Conservation (phyloP, 441 rosid species). For the Bruguiera hainesii region DNA sequence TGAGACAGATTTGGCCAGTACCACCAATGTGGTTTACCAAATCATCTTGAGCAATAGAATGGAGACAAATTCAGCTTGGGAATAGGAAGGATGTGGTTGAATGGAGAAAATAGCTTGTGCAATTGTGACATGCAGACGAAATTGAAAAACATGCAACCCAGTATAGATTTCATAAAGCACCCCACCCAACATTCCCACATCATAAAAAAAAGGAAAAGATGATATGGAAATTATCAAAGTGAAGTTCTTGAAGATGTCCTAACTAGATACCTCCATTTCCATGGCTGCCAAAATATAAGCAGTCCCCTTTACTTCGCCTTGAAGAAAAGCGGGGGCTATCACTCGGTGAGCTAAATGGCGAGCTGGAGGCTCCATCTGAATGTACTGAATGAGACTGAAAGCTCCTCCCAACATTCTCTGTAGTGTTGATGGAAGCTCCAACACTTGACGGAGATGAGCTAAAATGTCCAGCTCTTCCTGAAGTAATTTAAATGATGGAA, state of each 20-base stretch:
- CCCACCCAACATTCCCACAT: too few species aligned
- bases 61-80: too few species aligned
- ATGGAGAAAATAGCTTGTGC: too few species aligned
- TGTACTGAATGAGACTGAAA: constrained; percentile 44
- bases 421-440: constrained; percentile 41
- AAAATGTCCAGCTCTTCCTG: constrained; percentile 56
- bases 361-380: constrained; percentile 42
- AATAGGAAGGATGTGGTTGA: too few species aligned
- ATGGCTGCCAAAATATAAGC: constrained; percentile 55
- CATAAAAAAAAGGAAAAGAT: not conserved
- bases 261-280: constrained; percentile 68
- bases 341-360: constrained; percentile 38
- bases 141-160: too few species aligned
- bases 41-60: too few species aligned
- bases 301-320: constrained; percentile 50
- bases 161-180: too few species aligned
- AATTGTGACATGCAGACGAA: too few species aligned
- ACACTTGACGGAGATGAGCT: constrained; percentile 41
- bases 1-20: too few species aligned
- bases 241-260: constrained; percentile 7
- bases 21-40: too few species aligned
- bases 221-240: not conserved
- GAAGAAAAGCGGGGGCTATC: constrained; percentile 37
- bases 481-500: constrained; percentile 23
- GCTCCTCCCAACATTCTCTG: constrained; percentile 49